Percentiles rank a stretch among this genome's conserved stretches.
phyloP scores from a whole-genome alignment of 1,284 basidiomycete species.

The Apiotrichum gamsii region DNA sequence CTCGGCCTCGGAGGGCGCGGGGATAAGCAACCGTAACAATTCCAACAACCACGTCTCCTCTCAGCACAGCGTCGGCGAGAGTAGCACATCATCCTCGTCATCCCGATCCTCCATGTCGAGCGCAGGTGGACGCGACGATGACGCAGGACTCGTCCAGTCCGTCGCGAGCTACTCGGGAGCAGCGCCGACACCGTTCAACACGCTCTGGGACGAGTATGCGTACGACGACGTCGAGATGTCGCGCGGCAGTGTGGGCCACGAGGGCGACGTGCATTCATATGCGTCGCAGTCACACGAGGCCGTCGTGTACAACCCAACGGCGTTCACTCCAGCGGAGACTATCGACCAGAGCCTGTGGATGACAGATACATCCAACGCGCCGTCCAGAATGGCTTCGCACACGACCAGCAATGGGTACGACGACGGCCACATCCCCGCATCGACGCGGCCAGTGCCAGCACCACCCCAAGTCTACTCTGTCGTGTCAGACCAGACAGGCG shows the following conservation, averaged over 20 bases:
- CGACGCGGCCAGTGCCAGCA: constrained; percentile 31
- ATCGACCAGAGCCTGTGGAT: too few relatives aligned
- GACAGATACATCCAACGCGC: too few relatives aligned
- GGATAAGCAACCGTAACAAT: too few relatives aligned
- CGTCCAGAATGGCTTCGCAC: too few relatives aligned
- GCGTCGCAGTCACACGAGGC: neutral
- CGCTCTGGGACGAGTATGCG: constrained; percentile 13
- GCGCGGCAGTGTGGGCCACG: neutral
- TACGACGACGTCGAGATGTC: neutral
- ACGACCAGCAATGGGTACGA: too few relatives aligned
- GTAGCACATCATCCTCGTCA: neutral
- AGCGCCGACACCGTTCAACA: constrained; percentile 36
- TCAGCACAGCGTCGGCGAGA: neutral
- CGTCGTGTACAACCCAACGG: neutral
- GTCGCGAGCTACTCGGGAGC: neutral
- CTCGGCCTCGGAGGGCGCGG: too few relatives aligned
- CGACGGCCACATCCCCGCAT: constrained; percentile 23
- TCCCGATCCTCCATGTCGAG: too few relatives aligned
- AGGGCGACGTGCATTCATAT: too few relatives aligned
- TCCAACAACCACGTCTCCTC: too few relatives aligned
- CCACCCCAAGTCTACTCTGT: constrained; percentile 17
- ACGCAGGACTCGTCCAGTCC: too few relatives aligned
- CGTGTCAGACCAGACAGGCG: neutral
- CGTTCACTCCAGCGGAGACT: neutral
- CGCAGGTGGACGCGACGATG: neutral